Evolutionary conservation across 768 basidiomycete genomes (phyloP).

Genomic region (Suillus variegatus): DNA sequence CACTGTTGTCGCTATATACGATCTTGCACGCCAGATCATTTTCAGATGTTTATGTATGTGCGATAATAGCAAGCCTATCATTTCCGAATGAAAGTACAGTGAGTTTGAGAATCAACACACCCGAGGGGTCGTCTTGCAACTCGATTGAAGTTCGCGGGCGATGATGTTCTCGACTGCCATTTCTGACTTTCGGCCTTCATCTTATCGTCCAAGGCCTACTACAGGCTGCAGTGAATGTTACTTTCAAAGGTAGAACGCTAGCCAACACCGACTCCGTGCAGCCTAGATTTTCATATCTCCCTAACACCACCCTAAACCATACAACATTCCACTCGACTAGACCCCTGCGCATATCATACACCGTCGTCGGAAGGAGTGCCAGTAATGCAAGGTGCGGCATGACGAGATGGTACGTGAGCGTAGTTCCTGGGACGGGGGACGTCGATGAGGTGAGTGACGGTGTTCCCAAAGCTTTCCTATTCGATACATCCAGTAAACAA

Average conservation of each 20-base stretch:
- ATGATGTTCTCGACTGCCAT: too few relatives aligned
- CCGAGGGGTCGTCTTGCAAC: too few relatives aligned
- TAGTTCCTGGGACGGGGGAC: slow-evolving; percentile 49
- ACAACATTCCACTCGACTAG: slow-evolving; percentile 87
- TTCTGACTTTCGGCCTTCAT: background rate
- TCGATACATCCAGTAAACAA: slow-evolving; percentile 84
- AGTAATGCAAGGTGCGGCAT: slow-evolving; percentile 71
- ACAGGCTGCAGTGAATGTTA: slow-evolving; percentile 8
- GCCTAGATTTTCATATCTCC: slow-evolving; percentile 70
- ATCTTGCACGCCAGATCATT: too few relatives aligned
- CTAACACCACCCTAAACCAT: slow-evolving; percentile 82
- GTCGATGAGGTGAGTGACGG: background rate
- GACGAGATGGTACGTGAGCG: slow-evolving; percentile 83
- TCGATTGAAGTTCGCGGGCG: too few relatives aligned
- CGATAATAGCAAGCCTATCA: too few relatives aligned
- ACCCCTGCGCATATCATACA: slow-evolving; percentile 72
- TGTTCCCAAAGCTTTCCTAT: slow-evolving; percentile 85
- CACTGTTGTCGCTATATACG: too few relatives aligned
- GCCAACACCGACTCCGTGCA: slow-evolving; percentile 28
- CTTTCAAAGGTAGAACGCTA: background rate
- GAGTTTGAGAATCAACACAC: too few relatives aligned
- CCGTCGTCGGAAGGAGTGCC: slow-evolving; percentile 69
- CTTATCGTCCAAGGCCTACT: slow-evolving; percentile 8
- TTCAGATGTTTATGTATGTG: too few relatives aligned
- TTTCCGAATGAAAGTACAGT: too few relatives aligned